Percentiles rank a stretch among this genome's conserved stretches.
Evolutionary conservation across 306 rosid species (phyloP).

Genomic region (Ormosia semicastrata): DNA sequence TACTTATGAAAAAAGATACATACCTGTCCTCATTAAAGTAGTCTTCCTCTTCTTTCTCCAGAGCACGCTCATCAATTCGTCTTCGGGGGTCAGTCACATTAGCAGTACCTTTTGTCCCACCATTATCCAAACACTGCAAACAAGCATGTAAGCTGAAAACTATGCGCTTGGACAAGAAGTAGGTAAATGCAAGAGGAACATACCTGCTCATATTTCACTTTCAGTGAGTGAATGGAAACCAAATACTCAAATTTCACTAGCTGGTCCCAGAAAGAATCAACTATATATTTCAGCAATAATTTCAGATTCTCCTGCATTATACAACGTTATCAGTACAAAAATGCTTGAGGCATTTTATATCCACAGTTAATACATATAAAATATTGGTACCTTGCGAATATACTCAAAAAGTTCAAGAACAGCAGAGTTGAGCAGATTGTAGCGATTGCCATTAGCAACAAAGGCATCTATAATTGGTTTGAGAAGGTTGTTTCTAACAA

Average conservation of each 20-base stretch:
- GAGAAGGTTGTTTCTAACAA: conserved; percentile 76
- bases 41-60: conserved; percentile 94
- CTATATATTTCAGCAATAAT: conserved; percentile 58
- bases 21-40: conserved; percentile 93
- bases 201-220: conserved; percentile 98
- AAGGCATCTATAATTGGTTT: conserved; percentile 88
- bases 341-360: conserved; percentile 17
- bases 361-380: conserved; percentile 13
- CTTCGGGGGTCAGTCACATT: conserved; percentile 64
- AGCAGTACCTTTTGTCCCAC: conserved; percentile 53
- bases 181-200: conserved; percentile 6
- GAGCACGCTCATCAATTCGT: conserved; percentile 82
- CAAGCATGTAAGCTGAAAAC: conserved; percentile 26
- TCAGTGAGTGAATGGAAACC: conserved; percentile 67
- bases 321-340: conserved; percentile 11
- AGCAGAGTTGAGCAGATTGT: conserved; percentile 92
- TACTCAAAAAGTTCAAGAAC: conserved; percentile 88
- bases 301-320: conserved; percentile 78
- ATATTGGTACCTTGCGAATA: conserved; percentile 66
- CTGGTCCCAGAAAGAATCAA: conserved; percentile 86
- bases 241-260: conserved; percentile 74
- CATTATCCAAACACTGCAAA: conserved; percentile 75
- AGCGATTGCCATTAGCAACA: conserved; percentile 84
- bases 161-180: conserved; percentile 1
- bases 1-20: background rate